Base-by-base conservation (phyloP, 2,329 filamentous ascomycete genomes). In the Phoma sp. region DNA sequence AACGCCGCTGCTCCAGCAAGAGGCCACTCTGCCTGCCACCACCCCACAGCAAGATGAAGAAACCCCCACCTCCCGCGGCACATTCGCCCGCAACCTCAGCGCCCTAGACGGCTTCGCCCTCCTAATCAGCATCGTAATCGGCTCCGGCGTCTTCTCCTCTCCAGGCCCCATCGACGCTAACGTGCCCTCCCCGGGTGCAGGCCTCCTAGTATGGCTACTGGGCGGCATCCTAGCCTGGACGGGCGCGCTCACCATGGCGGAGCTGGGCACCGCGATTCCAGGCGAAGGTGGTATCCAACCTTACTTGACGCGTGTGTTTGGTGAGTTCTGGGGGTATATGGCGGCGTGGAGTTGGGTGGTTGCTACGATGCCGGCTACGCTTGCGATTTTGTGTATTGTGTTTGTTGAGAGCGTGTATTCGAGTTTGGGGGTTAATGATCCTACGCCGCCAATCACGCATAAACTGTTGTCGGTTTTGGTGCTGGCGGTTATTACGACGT, bases 311-410 rank as follows among this genome's bases (percentile, higher is more conserved):
- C 82, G 85, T 70, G 84, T 87, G 31, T 88, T 82, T 55, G 85
- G 86, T 32, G 84, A 87, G 43, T 69, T 84, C 0, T 81, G 82
- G 49, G 86, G 85, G 6, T 88, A 87, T 64, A 71, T 88, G 22
- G 84, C 85, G 0, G 85, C 84, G 0, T 88, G 85, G 85, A 86
- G 83, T 0, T 88, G 85, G 85, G 81, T 88, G 24, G 80, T 87
- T 0, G 84, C 84, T 7, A 82, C 87, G 3, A 88, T 87, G 85
- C 86, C 86, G 0, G 84, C 85, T 0, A 87, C 85, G 0, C 76
- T 87, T 33, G 85, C 85, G 1, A 88, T 88, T 51, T 75, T 88
- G 17, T 82, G 82, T 64, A 87, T 88, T 59, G 85, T 87, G 17
- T 88, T 88, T 61, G 80, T 78, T 7, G 75, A 81, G 58, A 62